A percentile compares a stretch with the other conserved stretches of the same genome.
Evolutionary conservation across 2,329 filamentous ascomycete genomes (phyloP).

Genomic region (Leptographium radiaticola): DNA sequence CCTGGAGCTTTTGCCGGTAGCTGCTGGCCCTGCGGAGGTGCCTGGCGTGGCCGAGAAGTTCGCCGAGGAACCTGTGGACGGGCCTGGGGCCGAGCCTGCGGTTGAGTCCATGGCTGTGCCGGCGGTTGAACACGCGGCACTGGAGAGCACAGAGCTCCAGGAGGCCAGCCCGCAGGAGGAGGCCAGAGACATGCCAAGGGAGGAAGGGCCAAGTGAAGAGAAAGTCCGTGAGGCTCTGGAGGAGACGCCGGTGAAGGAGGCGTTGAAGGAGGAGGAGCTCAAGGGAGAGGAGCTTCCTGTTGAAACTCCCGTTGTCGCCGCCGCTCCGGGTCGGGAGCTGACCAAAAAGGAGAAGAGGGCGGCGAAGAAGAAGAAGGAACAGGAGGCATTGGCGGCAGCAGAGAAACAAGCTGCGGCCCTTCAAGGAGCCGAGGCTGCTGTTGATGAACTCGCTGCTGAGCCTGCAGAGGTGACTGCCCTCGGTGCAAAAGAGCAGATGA

Average conservation of each 20-base stretch:
- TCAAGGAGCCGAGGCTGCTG: not conserved
- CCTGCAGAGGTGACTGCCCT: not conserved
- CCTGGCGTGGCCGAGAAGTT: not conserved
- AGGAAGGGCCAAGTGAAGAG: not conserved
- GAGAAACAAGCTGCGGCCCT: not conserved
- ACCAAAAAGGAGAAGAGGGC: constrained; percentile 2
- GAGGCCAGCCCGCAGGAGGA: not conserved
- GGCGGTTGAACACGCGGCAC: not conserved
- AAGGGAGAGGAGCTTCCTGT: not conserved
- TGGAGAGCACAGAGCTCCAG: not conserved
- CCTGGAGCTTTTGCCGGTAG: not conserved
- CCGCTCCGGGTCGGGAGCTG: not conserved
- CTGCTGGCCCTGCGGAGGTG: not conserved
- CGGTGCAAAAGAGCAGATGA: not conserved
- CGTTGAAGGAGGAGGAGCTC: not conserved
- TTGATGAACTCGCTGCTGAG: not conserved
- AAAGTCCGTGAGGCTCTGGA: not conserved
- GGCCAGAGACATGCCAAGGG: not conserved
- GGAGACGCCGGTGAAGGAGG: too few species aligned
- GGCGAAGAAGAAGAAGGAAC: not conserved
- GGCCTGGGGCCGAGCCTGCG: not conserved
- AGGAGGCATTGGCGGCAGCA: not conserved
- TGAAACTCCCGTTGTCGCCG: not conserved
- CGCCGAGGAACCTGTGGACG: not conserved
- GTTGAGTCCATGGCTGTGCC: not conserved